Evolutionary conservation across 208 protist genomes (phyloP).

Genomic region (Wallacemonas sp.): DNA sequence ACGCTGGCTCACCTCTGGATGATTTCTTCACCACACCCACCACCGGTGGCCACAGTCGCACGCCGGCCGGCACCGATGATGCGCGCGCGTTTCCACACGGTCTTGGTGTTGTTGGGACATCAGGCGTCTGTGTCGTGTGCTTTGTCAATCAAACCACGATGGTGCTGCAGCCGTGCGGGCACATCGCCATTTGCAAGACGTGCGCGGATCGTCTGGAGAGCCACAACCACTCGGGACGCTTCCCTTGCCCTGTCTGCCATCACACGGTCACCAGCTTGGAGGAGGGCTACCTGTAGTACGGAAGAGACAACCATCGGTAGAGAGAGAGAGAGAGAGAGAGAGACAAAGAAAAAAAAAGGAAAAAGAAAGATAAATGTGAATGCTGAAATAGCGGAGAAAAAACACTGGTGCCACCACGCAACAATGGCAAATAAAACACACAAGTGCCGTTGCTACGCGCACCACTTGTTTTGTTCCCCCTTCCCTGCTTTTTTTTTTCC

Average conservation of each 20-base stretch:
- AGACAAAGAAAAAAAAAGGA: too few relatives aligned
- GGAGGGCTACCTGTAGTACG: conserved; percentile 36
- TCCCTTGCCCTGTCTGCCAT: conserved; percentile 59
- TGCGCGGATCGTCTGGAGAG: conserved; percentile 49
- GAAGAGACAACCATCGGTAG: conserved; percentile 9
- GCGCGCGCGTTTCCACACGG: too few relatives aligned
- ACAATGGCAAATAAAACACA: too few relatives aligned
- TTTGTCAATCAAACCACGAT: conserved; percentile 25
- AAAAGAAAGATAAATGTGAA: too few relatives aligned
- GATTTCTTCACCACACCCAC: conserved; percentile 11
- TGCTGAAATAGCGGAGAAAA: too few relatives aligned
- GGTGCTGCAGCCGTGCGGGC: conserved; percentile 67
- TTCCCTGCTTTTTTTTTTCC: conserved; percentile 16
- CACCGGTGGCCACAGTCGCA: background rate
- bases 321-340: conserved; percentile 10
- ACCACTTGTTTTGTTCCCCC: conserved; percentile 17
- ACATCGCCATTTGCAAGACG: conserved; percentile 47
- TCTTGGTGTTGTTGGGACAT: background rate
- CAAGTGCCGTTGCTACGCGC: too few relatives aligned
- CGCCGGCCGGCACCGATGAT: too few relatives aligned
- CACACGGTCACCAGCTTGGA: conserved; percentile 26
- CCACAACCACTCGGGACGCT: conserved; percentile 43
- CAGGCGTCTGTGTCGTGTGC: conserved; percentile 57
- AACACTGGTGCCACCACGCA: too few relatives aligned
- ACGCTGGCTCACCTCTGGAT: conserved; percentile 24